phyloP scores from a whole-genome alignment of 192 early-diverging fungal species.

The Backusella circina region DNA sequence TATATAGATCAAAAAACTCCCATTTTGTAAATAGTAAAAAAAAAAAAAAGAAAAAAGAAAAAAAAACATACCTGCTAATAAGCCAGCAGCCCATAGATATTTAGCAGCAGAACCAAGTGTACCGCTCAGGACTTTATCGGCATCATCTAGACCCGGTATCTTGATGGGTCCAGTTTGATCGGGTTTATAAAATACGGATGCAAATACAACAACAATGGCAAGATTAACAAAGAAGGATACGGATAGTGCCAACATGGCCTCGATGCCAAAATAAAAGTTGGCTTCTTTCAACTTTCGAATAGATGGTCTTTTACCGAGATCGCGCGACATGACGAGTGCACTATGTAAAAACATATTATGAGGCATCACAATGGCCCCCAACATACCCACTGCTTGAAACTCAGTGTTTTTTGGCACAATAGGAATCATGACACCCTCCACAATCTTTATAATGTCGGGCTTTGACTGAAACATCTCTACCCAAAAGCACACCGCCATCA shows the following conservation, averaged over 20 bases:
- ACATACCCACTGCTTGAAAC: conserved; percentile 63
- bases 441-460: conserved; percentile 47
- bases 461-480: conserved; percentile 55
- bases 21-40: neutral
- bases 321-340: conserved; percentile 60
- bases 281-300: conserved; percentile 55
- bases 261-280: conserved; percentile 64
- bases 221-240: conserved; percentile 67
- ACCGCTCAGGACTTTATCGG: conserved; percentile 46
- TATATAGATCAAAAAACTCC: too few species aligned
- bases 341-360: conserved; percentile 89
- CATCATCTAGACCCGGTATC: conserved; percentile 60
- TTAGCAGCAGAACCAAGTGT: conserved; percentile 65
- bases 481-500: conserved; percentile 76
- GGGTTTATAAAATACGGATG: conserved; percentile 38
- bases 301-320: conserved; percentile 23
- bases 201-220: conserved; percentile 70
- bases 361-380: conserved; percentile 80
- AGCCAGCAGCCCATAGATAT: conserved; percentile 75
- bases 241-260: conserved; percentile 54
- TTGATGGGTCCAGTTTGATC: conserved; percentile 1
- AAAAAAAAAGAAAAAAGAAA: neutral
- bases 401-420: conserved; percentile 50
- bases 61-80: conserved; percentile 55
- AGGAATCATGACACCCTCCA: conserved; percentile 51